These are phyloP conservation scores for Mallotus japonicus DNA, from an alignment of 441 rosid species.

Conservation along the genomic window DNA sequence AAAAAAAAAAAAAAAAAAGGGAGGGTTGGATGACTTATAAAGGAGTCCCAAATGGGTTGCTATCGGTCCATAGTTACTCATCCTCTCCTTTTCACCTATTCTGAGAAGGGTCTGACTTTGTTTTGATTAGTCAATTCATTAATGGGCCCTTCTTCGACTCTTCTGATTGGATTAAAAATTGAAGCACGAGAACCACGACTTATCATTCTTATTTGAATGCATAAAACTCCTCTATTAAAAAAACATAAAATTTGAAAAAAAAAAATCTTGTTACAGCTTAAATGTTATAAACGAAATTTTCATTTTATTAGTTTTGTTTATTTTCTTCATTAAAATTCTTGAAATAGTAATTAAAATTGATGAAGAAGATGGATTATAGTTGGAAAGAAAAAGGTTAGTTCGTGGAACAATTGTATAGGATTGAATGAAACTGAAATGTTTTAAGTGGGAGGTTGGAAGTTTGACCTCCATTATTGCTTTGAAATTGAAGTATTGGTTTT, in stretches of 20 bases:
- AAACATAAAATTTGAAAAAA: too few species aligned
- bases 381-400: neutral
- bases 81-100: neutral
- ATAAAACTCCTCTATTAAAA: too few species aligned
- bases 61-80: neutral
- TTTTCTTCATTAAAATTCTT: too few species aligned
- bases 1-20: too few species aligned
- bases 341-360: too few species aligned
- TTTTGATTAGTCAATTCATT: slow-evolving; percentile 10
- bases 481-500: neutral
- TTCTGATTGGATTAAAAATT: neutral
- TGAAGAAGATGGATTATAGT: too few species aligned
- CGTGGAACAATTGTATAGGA: neutral
- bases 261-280: too few species aligned
- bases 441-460: neutral
- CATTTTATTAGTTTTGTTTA: too few species aligned
- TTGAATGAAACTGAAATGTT: neutral
- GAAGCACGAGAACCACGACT: slow-evolving; percentile 14
- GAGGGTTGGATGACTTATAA: slow-evolving; percentile 8
- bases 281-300: too few species aligned
- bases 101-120: neutral
- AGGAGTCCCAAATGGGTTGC: neutral
- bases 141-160: neutral
- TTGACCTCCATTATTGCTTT: slow-evolving; percentile 1
- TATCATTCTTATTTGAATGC: neutral